These are phyloP conservation scores for Ogataea hybrid DNA, from an alignment of 1,139 yeast genomes.

Conservation along the genomic window DNA sequence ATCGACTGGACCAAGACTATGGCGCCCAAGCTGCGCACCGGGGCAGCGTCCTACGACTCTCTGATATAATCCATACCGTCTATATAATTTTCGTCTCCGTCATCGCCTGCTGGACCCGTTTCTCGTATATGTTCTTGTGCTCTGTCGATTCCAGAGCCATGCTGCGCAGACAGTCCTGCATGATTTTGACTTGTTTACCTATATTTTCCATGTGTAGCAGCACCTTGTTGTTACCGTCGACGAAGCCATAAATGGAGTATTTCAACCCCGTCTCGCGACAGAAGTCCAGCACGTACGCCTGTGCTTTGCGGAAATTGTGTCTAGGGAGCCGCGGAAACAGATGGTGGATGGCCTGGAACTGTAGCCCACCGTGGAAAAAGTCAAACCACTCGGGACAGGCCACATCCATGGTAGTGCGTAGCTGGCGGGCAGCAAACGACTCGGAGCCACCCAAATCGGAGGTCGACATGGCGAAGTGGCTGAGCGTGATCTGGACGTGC, in stretches of 20 bases:
- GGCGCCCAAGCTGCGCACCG: conserved; percentile 1
- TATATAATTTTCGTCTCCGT: conserved; percentile 7
- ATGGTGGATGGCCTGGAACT: conserved; percentile 89
- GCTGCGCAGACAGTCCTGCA: conserved; percentile 64
- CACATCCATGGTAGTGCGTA: conserved; percentile 93
- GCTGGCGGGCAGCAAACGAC: conserved; percentile 76
- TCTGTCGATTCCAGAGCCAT: conserved; percentile 38
- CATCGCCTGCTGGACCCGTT: conserved; percentile 21
- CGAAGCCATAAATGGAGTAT: conserved; percentile 84
- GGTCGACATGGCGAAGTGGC: conserved; percentile 94
- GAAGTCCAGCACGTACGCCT: conserved; percentile 67
- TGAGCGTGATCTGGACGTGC: conserved; percentile 86
- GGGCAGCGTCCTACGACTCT: conserved; percentile 6
- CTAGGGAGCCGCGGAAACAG: conserved; percentile 87
- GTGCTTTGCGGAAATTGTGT: conserved; percentile 77
- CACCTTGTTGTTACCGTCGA: conserved; percentile 71
- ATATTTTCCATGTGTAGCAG: conserved; percentile 68
- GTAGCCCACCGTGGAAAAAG: conserved; percentile 88
- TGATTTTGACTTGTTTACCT: conserved; percentile 73
- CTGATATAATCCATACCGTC: conserved; percentile 6
- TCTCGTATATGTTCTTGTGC: conserved; percentile 28
- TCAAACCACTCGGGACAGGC: conserved; percentile 94
- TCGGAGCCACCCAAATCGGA: conserved; percentile 80
- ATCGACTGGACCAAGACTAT: conserved; percentile 17
- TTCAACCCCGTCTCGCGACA: conserved; percentile 76